These are phyloP conservation scores for Penicillium longicatenatum DNA, from an alignment of 495 filamentous ascomycete species.

Conservation along the genomic window DNA sequence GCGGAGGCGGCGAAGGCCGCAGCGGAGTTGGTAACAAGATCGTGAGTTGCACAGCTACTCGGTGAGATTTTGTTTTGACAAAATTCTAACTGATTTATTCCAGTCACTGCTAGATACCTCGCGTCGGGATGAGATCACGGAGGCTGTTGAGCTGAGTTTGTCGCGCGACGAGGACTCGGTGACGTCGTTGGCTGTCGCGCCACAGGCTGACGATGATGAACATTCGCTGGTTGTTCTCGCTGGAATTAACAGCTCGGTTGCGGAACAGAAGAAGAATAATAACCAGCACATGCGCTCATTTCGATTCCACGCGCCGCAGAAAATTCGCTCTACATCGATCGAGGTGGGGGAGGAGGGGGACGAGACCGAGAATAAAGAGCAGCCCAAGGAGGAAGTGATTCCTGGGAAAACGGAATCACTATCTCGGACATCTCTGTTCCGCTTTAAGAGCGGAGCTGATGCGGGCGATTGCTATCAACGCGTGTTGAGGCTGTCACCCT, in stretches of 20 bases:
- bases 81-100: slow-evolving; percentile 6
- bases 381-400: slow-evolving; percentile 24
- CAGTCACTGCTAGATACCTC: slow-evolving; percentile 72
- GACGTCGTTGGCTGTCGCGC: slow-evolving; percentile 71
- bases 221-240: slow-evolving; percentile 65
- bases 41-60: slow-evolving; percentile 47
- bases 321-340: slow-evolving; percentile 9
- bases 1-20: slow-evolving; percentile 83
- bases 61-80: not conserved
- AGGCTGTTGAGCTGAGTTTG: slow-evolving; percentile 75
- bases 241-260: slow-evolving; percentile 82
- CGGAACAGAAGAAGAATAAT: slow-evolving; percentile 68
- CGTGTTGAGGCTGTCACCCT: slow-evolving; percentile 70
- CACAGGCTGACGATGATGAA: slow-evolving; percentile 45
- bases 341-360: slow-evolving; percentile 19
- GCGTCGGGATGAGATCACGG: slow-evolving; percentile 60
- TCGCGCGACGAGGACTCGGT: slow-evolving; percentile 90
- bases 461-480: slow-evolving; percentile 75
- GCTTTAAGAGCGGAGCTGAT: slow-evolving; percentile 43
- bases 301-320: slow-evolving; percentile 53
- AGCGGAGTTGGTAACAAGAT: slow-evolving; percentile 92
- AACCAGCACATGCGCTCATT: slow-evolving; percentile 92
- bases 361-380: slow-evolving; percentile 31
- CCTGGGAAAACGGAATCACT: slow-evolving; percentile 53
- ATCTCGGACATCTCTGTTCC: slow-evolving; percentile 65